phyloP scores from a whole-genome alignment of 163 green algal species.

The Coccomyxa subellipsoidea region DNA sequence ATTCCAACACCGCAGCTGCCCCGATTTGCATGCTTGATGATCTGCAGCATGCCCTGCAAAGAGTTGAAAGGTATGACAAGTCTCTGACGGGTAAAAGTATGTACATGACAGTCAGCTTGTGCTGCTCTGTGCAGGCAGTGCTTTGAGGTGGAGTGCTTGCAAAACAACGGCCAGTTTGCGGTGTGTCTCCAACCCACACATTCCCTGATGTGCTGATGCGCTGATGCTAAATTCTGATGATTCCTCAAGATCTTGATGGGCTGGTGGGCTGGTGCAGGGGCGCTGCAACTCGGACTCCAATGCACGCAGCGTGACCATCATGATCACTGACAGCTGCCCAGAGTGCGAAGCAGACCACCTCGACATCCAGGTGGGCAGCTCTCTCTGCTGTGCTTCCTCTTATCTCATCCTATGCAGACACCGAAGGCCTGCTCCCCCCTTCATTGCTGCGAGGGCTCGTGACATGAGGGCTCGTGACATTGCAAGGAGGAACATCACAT shows the following conservation, averaged over 20 bases:
- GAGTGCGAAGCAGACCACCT: conserved; percentile 53
- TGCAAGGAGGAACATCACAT: too few relatives aligned
- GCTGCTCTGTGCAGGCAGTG: conserved; percentile 35
- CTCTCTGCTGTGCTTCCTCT: background rate
- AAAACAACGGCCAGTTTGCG: conserved; percentile 22
- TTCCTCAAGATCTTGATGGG: background rate
- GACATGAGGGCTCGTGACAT: too few relatives aligned
- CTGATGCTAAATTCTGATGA: background rate
- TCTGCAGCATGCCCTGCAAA: background rate
- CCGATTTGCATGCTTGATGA: background rate
- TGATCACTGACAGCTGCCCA: conserved; percentile 54
- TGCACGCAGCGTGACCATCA: conserved; percentile 27
- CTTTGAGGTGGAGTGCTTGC: conserved; percentile 51
- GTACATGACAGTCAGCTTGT: background rate
- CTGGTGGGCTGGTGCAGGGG: conserved; percentile 20
- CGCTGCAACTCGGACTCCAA: conserved; percentile 39
- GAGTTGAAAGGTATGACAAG: too few relatives aligned
- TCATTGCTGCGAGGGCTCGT: too few relatives aligned
- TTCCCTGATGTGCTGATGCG: background rate
- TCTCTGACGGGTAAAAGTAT: background rate
- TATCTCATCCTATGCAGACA: too few relatives aligned
- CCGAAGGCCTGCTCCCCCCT: too few relatives aligned
- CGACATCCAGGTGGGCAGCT: conserved; percentile 40
- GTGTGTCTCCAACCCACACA: background rate
- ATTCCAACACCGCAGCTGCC: background rate